Evolutionary conservation across 2,329 filamentous ascomycete genomes (phyloP).

Genomic region (Aspergillus quadrilineatus): DNA sequence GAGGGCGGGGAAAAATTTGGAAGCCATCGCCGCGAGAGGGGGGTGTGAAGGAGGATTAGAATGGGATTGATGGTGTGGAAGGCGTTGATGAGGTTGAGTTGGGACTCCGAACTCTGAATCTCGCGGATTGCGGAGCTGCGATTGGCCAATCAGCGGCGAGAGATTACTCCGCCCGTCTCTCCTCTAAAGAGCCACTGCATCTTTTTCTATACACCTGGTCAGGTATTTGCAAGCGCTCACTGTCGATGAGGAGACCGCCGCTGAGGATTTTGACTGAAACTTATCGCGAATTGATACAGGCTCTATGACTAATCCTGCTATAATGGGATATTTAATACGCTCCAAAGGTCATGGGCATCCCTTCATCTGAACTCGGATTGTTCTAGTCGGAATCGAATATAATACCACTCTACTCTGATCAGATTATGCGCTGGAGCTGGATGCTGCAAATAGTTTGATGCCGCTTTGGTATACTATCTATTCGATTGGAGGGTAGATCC

Average conservation of each 20-base stretch:
- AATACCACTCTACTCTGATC: neutral
- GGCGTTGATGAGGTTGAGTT: conserved; percentile 23
- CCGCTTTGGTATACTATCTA: too few relatives aligned
- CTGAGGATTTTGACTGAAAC: too few relatives aligned
- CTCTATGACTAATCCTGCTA: too few relatives aligned
- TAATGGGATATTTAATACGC: too few relatives aligned
- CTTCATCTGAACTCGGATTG: too few relatives aligned
- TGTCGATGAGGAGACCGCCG: too few relatives aligned
- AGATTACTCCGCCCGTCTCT: conserved; percentile 34
- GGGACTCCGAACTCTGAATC: conserved; percentile 30
- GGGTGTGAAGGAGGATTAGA: conserved; percentile 15
- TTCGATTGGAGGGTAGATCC: too few relatives aligned
- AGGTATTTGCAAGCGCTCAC: neutral
- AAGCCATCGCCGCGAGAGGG: conserved; percentile 64
- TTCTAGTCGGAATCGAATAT: too few relatives aligned
- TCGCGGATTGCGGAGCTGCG: conserved; percentile 30
- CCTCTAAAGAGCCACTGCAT: neutral
- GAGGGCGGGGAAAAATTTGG: conserved; percentile 72
- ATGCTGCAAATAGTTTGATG: too few relatives aligned
- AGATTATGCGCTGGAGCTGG: neutral
- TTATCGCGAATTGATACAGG: too few relatives aligned
- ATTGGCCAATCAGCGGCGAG: conserved; percentile 34
- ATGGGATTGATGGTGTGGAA: conserved; percentile 14
- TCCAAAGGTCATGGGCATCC: too few relatives aligned
- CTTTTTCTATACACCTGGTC: neutral